A percentile compares a stretch with the other conserved stretches of the same genome.
Conservation (phyloP, 208 protist genomes). For the Acanthamoeba pearcei region DNA sequence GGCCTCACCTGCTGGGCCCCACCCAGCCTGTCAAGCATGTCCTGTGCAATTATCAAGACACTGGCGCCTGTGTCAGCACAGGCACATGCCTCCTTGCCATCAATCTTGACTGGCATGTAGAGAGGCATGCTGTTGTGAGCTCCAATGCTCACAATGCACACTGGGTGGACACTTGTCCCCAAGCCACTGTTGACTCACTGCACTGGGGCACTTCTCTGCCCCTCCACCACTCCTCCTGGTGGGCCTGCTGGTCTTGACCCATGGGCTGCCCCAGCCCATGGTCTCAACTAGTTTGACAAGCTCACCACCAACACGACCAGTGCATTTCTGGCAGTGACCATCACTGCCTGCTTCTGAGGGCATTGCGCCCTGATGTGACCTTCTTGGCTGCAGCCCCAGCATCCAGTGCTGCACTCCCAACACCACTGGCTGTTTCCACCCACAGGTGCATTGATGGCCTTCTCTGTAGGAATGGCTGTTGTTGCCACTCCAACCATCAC, state of each 20-base stretch:
- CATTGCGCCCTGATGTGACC: neutral
- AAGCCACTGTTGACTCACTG: neutral
- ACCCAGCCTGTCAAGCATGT: neutral
- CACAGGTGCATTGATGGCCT: no score
- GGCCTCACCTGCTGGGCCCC: neutral
- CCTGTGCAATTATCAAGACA: neutral
- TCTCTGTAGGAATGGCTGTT: no score
- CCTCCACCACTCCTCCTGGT: neutral
- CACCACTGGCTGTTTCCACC: neutral
- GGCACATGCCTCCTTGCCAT: neutral
- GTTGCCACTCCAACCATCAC: neutral
- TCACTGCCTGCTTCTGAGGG: neutral
- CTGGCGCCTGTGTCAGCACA: neutral
- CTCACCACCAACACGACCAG: neutral
- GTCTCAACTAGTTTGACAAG: conserved; percentile 1
- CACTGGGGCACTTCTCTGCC: neutral
- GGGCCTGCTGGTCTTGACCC: no score
- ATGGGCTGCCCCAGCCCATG: neutral
- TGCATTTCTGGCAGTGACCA: no score
- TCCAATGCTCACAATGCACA: neutral
- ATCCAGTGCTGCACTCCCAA: neutral
- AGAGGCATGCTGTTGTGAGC: neutral
- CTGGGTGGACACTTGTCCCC: neutral
- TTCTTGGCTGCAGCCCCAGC: neutral
- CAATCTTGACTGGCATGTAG: neutral